A percentile compares a stretch with the other conserved stretches of the same genome.
Conservation (phyloP, 2,329 filamentous ascomycete species). For the Trichophaea hybrida region DNA sequence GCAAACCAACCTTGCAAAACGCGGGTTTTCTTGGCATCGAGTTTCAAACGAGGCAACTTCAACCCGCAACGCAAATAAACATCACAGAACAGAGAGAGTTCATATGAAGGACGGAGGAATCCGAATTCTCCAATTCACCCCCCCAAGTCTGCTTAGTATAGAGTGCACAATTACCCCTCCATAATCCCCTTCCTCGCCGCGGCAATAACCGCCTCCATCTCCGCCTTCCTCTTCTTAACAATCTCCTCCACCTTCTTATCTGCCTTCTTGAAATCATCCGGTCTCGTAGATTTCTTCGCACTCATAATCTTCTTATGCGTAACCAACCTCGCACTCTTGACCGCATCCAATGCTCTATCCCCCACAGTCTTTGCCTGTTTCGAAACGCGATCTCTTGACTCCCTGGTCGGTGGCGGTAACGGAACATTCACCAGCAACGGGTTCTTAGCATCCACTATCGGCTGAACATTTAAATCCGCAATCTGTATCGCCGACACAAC, state of each 20-base stretch:
- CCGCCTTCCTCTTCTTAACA: slow-evolving; percentile 29
- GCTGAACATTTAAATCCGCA: slow-evolving; percentile 39
- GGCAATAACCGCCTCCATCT: slow-evolving; percentile 32
- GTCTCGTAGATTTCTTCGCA: slow-evolving; percentile 29
- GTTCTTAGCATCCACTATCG: slow-evolving; percentile 36
- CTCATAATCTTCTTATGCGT: slow-evolving; percentile 31
- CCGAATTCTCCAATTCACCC: not conserved
- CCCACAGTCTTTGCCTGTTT: slow-evolving; percentile 28
- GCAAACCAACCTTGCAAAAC: not conserved
- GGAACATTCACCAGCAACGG: slow-evolving; percentile 41
- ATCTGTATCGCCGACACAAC: slow-evolving; percentile 40
- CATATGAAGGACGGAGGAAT: too few species aligned
- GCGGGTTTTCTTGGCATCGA: not conserved
- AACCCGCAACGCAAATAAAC: too few species aligned
- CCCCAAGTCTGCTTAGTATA: not conserved
- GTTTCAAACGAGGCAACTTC: not conserved
- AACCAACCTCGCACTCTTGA: slow-evolving; percentile 29
- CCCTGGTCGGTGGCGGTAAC: slow-evolving; percentile 44
- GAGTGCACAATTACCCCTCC: slow-evolving; percentile 21
- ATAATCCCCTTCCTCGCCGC: slow-evolving; percentile 30
- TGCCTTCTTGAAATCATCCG: slow-evolving; percentile 32
- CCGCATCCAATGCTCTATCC: slow-evolving; percentile 26
- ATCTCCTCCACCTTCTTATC: slow-evolving; percentile 32
- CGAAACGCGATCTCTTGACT: slow-evolving; percentile 35
- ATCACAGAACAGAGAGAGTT: too few species aligned